Evolutionary conservation across 345 rosid genomes (phyloP), one percentile per base, ranked within the genome.

Genomic region (Microcos paniculata): DNA sequence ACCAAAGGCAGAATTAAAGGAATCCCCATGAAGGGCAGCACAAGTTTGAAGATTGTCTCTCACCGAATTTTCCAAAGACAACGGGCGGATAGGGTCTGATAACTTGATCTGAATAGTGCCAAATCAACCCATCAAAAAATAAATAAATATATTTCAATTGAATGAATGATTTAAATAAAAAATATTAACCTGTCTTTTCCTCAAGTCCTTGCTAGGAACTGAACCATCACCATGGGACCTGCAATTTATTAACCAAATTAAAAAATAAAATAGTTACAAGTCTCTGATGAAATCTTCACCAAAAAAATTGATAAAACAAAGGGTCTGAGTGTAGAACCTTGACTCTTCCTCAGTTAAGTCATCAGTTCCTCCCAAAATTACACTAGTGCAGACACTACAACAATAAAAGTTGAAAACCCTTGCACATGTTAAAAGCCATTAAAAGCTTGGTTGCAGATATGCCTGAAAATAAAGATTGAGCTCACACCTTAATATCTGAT

Each of bases 1-100:
- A 80, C 85, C 62, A 23, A 93, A 88, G 70, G 91, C 87, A 31
- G 91, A 80, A 82, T 92, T 88, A 53, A 96, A 96, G 31, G 94
- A 85, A 73, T 96, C 97, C 35, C 97, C 98, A 69, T 96, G 99
- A 76, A 96, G 86, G 49, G 88, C 74, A 23, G 92, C 84, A 85
- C 98, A 96, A 9, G 91, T 87, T 80, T 89, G 95, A 78, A 93
- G 96, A 75, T 96, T 93, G 38, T 93, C 96, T 78, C 94, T 84
- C 78, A 91, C 92, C 4, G 85, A 90, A 77, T 80, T 91, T 88
- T 92, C 97, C 75, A 96, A 70, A 11, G 99, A 90, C 83, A 90
- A 59, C 80, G 84, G 96, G 87, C 87, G 82, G 70, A 96, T 82
- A 21, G 98, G 99, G 73, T 96, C 99, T 1, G 94, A 88, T 56